Evolutionary conservation across 1,139 yeast species (phyloP), one percentile per base, ranked within the genome.

Genomic region (Debaryomyces singareniensis): DNA sequence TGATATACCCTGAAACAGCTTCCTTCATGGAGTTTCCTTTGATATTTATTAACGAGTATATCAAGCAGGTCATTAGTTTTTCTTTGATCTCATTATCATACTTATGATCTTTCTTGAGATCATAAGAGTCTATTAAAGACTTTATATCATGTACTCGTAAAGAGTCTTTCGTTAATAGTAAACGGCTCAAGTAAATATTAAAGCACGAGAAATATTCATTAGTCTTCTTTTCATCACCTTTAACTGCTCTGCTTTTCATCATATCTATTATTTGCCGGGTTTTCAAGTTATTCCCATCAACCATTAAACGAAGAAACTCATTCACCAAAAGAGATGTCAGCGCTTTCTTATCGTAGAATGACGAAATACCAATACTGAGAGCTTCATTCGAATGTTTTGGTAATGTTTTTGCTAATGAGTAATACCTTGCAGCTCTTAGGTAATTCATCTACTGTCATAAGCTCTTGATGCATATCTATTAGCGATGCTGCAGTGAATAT

Each of bases 171-270:
- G 29, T 20, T 3, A 35, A 27, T 11, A 32, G 13, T 11, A 31
- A 20, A 23, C 33, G 32, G 5, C 40, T 14, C 13, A 43, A 25
- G 10, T 43, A 34, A 4, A 47, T 32, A 13, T 28, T 26, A 15
- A 45, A 33, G 20, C 47, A 44, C 3, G 51, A 45, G 15, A 32
- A 39, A 29, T 43, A 47, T 15, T 29, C 34, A 15, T 36, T 35
- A 5, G 36, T 25, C 4, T 37, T 24, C 5, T 26, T 25, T 5
- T 15, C 13, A 11, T 20, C 28, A 18, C 14, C 7, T 23, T 23
- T 23, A 10, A 7, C 13, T 23, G 25, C 21, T 18, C 21, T 18
- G n/a, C n/a, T 18, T n/a, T 18, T 18, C 21, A 18, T 7, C n/a
- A 7, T 18, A 7, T 18, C 21, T 7, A 18, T 18, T 7, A 18